A percentile compares a stretch with the other conserved stretches of the same genome.
These are phyloP conservation scores for Tetraselmis chui DNA, from an alignment of 139 green algal genomes.

Conservation along the genomic window DNA sequence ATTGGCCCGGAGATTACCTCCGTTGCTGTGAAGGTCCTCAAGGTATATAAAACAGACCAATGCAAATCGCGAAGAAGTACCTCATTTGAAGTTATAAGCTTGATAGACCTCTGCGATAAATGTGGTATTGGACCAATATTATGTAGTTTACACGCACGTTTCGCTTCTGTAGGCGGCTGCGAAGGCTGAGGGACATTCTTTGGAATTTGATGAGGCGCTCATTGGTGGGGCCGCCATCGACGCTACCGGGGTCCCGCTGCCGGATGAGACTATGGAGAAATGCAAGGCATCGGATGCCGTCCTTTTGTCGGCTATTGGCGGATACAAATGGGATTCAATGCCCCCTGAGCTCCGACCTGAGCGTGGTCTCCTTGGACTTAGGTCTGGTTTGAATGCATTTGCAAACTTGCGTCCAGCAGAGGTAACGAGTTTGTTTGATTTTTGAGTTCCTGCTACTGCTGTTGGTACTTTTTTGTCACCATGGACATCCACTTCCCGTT, in stretches of 20 bases:
- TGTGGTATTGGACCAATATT: no score
- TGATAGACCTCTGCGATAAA: no score
- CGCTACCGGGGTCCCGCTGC: conserved; percentile 74
- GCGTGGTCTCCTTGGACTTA: conserved; percentile 83
- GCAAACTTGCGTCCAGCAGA: conserved; percentile 95
- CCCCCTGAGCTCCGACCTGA: conserved; percentile 77
- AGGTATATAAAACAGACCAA: no score
- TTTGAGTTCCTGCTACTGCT: no score
- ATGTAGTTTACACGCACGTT: no score
- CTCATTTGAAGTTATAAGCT: no score
- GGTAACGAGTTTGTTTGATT: no score
- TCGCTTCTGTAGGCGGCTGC: conserved; percentile 43
- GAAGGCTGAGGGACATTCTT: conserved; percentile 53
- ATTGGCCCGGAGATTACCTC: conserved; percentile 96
- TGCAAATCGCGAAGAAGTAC: no score
- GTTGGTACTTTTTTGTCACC: no score
- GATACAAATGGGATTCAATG: conserved; percentile 97
- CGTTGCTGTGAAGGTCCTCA: conserved; percentile 71
- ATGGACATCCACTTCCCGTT: no score
- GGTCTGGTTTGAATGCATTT: conserved; percentile 85
- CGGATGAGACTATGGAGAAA: conserved; percentile 69
- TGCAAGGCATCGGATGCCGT: conserved; percentile 87
- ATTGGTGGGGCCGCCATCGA: conserved; percentile 95
- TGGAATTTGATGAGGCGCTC: conserved; percentile 74
- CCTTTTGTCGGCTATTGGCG: conserved; percentile 86